Evolutionary conservation across 2,329 filamentous ascomycete species (phyloP).

Genomic region (Alternaria sp.): DNA sequence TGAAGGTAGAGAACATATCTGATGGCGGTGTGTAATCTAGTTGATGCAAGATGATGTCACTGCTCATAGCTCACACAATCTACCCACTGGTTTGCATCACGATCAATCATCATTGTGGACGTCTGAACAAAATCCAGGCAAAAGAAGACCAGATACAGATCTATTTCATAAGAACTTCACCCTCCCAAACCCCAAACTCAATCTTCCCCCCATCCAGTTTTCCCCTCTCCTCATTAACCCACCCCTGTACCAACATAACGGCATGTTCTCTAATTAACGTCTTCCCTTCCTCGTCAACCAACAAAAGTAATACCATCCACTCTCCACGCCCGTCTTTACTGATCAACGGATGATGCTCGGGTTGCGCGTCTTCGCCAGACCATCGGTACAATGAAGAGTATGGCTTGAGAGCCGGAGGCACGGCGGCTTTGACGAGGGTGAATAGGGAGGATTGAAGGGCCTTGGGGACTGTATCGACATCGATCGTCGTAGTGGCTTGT

Average conservation of each 20-base stretch:
- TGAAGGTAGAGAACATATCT: neutral
- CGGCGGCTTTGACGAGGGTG: neutral
- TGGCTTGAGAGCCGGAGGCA: slow-evolving; percentile 1
- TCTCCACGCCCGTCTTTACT: slow-evolving; percentile 9
- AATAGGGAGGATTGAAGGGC: neutral
- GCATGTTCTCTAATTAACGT: slow-evolving; percentile 7
- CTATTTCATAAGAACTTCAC: slow-evolving; percentile 6
- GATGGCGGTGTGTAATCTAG: neutral
- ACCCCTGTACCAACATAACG: slow-evolving; percentile 4
- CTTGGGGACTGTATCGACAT: neutral
- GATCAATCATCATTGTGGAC: neutral
- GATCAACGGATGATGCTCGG: slow-evolving; percentile 25
- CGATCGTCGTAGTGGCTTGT: neutral
- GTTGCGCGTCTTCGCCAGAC: slow-evolving; percentile 20
- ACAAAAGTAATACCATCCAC: slow-evolving; percentile 19
- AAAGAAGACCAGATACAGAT: neutral
- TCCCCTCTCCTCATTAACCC: slow-evolving; percentile 3
- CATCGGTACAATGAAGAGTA: slow-evolving; percentile 19
- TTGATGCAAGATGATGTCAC: neutral
- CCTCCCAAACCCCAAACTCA: slow-evolving; percentile 7
- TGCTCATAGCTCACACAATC: neutral
- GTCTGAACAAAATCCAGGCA: neutral
- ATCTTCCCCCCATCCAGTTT: neutral
- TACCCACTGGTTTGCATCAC: neutral
- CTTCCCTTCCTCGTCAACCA: slow-evolving; percentile 11